Base-by-base conservation (phyloP, 176 grass and related monocot genomes). In the Echinochloa phyllopogon region DNA sequence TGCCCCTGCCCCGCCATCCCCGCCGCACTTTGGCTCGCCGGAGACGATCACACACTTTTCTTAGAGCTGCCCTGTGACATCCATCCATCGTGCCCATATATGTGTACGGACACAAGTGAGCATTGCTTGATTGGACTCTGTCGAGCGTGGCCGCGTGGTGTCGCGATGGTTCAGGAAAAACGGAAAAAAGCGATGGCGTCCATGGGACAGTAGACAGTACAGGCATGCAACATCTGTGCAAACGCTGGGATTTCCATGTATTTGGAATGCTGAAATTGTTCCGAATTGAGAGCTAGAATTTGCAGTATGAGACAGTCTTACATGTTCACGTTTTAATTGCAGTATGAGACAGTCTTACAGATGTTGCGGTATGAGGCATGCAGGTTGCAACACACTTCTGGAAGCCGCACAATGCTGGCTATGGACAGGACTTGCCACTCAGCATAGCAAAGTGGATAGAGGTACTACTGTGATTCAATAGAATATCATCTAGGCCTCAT, bases 1-100 rank as follows among this genome's bases (percentile, higher is more conserved):
- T 97, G 90, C 81, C 62, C 83, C 38, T 91, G 86, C 24, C 92
- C 90, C 50, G 95, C 60, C 92, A 97, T 94, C 27, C 6, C 43
- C 33, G 8, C 17, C 4, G 4, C 24, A 57, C 20, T n/a, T 24
- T 1, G 4, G 33, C 78, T 81, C 38, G 58, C 41, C 77, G 58
- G 3, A 73, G 77, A 64, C 16, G 41, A 57, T 40, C 44, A 0
- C 7, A n/a, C 39, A 13, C 79, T 25, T 57, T 9, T 42, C 65
- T 18, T 47, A 15, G 43, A 50, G 44, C 7, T 18, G 57, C 4
- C 57, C 3, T 12, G n/a, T 60, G 21, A 1, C 56, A 3, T 58
- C 20, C 56, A 10, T 20, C 56, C 57, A 4, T 14, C 44, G 74
- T 20, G 42, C 7, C 4, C 36, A 51, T 60, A 62, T 39, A 53